Evolutionary conservation across 163 green algal genomes (phyloP).

Genomic region (Trebouxiophyceae sp.): DNA sequence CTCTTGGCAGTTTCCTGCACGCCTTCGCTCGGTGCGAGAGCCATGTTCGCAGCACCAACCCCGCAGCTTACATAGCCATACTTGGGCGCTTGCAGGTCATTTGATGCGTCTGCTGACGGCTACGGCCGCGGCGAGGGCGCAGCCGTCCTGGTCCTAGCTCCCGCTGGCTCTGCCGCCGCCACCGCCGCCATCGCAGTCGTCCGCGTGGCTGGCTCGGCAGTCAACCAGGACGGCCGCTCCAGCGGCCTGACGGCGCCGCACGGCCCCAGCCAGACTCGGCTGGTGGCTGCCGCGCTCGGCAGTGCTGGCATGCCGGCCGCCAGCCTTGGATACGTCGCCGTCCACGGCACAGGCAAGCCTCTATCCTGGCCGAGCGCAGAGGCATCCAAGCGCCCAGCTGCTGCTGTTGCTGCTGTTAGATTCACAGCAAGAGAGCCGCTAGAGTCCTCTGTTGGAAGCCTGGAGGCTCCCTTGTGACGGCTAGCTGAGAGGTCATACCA

Average conservation of each 20-base stretch:
- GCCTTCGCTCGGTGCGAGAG: no score
- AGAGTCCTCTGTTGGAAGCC: no score
- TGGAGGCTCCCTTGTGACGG: no score
- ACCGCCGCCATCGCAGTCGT: not conserved
- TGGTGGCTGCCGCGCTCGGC: constrained; percentile 31
- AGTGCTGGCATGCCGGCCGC: not conserved
- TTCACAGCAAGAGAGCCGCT: no score
- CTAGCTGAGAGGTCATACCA: no score
- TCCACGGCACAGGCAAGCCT: constrained; percentile 57
- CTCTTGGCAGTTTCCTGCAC: no score
- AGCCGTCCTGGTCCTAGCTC: constrained; percentile 24
- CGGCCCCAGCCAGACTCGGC: constrained; percentile 53
- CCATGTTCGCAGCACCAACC: no score
- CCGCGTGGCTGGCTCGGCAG: constrained; percentile 10
- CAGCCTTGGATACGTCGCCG: constrained; percentile 31
- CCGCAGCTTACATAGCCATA: not conserved
- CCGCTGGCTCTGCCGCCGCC: not conserved
- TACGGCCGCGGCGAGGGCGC: constrained; percentile 43
- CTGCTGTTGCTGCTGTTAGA: no score
- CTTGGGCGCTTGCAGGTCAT: constrained; percentile 29
- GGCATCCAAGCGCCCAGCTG: no score
- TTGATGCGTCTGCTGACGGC: constrained; percentile 68
- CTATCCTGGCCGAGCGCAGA: no score
- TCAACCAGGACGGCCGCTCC: constrained; percentile 74
- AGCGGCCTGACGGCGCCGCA: constrained; percentile 79